Evolutionary conservation across 208 protist species (phyloP).

Genomic region (Trypanosoma caninum): DNA sequence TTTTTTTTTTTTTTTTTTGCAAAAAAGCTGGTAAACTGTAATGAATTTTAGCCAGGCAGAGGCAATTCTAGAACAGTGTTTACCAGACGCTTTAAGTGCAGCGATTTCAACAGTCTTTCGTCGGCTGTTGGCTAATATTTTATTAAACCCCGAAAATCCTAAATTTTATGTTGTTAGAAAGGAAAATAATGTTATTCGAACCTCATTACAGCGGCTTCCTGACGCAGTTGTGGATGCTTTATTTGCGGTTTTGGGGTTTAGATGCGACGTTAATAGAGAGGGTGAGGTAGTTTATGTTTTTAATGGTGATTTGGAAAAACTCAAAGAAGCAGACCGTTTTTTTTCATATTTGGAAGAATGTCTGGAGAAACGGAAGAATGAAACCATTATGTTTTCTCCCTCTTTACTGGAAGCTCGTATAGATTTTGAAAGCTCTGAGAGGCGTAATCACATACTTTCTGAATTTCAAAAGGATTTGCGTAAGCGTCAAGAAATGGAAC

Average conservation of each 20-base stretch:
- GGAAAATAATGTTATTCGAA: slow-evolving; percentile 43
- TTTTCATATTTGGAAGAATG: slow-evolving; percentile 48
- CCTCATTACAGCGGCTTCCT: slow-evolving; percentile 24
- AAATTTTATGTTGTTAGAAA: slow-evolving; percentile 51
- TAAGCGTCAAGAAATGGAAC: not conserved
- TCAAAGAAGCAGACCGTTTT: slow-evolving; percentile 39
- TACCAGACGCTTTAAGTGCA: slow-evolving; percentile 9
- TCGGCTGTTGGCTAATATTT: slow-evolving; percentile 62
- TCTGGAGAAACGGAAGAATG: slow-evolving; percentile 23
- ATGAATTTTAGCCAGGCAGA: slow-evolving; percentile 3
- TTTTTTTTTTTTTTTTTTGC: slow-evolving; percentile 1
- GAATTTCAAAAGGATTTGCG: not conserved
- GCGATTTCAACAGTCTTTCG: slow-evolving; percentile 42
- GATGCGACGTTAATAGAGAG: slow-evolving; percentile 9
- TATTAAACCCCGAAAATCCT: slow-evolving; percentile 56
- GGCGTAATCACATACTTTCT: slow-evolving; percentile 20
- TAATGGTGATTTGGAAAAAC: slow-evolving; percentile 30
- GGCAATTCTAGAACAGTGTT: slow-evolving; percentile 6
- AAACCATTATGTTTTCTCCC: not conserved
- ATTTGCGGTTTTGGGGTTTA: slow-evolving; percentile 54
- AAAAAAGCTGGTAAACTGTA: not conserved
- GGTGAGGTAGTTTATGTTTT: slow-evolving; percentile 41
- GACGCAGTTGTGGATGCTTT: slow-evolving; percentile 34
- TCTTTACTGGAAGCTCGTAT: not conserved
- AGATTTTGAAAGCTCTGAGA: not conserved